phyloP scores from a whole-genome alignment of 2,329 filamentous ascomycete genomes.

The Paracoccidioides brasiliensis region DNA sequence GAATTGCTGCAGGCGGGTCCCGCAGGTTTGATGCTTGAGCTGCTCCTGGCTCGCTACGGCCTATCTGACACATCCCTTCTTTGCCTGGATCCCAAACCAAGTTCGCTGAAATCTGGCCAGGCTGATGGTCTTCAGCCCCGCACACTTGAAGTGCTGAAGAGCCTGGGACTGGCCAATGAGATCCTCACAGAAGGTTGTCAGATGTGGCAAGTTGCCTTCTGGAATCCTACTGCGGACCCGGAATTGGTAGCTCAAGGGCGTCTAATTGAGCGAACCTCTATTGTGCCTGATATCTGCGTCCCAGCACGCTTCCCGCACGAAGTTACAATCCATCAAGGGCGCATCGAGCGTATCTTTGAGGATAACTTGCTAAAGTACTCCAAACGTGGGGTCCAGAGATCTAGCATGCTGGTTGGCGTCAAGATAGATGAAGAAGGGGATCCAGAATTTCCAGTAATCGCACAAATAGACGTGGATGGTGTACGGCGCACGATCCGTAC shows the following conservation, averaged over 20 bases:
- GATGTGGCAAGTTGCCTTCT: slow-evolving; percentile 59
- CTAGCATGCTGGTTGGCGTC: slow-evolving; percentile 53
- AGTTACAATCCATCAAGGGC: not conserved
- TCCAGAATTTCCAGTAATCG: slow-evolving; percentile 26
- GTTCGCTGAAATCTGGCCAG: slow-evolving; percentile 25
- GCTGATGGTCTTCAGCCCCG: slow-evolving; percentile 32
- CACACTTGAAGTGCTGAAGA: slow-evolving; percentile 31
- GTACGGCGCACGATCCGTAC: slow-evolving; percentile 38
- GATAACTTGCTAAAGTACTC: slow-evolving; percentile 51
- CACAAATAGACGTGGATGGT: slow-evolving; percentile 20
- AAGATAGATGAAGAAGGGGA: slow-evolving; percentile 41
- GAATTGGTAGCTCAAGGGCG: slow-evolving; percentile 24
- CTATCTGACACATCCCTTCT: slow-evolving; percentile 28
- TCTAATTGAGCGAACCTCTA: slow-evolving; percentile 34
- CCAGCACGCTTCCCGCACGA: slow-evolving; percentile 13
- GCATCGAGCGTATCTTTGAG: slow-evolving; percentile 43
- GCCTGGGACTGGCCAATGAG: slow-evolving; percentile 27
- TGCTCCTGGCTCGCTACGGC: slow-evolving; percentile 31
- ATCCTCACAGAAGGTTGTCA: slow-evolving; percentile 53
- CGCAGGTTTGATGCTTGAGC: slow-evolving; percentile 29
- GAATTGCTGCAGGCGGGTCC: slow-evolving; percentile 30
- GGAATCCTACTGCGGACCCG: slow-evolving; percentile 38
- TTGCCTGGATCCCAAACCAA: slow-evolving; percentile 20
- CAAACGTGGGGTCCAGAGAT: slow-evolving; percentile 45
- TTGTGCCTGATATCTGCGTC: slow-evolving; percentile 1